Conservation (phyloP, 1,139 yeast genomes). For the Zygoascus sp. region DNA sequence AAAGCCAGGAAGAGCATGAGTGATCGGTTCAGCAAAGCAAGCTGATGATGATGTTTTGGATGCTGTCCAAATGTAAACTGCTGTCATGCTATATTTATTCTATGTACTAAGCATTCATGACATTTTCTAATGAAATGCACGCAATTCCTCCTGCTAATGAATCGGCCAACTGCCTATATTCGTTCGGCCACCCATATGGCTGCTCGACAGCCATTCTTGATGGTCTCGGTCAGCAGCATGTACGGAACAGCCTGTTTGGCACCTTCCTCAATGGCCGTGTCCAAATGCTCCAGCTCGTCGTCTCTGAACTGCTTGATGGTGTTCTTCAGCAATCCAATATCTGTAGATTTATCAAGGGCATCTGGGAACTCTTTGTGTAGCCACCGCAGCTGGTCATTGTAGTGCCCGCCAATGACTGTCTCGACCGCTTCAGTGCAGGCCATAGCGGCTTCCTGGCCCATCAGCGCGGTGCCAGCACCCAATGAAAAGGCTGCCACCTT, state of each 20-base stretch:
- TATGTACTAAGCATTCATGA: too few species aligned
- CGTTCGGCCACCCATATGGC: constrained; percentile 96
- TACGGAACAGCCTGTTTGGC: constrained; percentile 94
- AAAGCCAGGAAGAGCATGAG: constrained; percentile 13
- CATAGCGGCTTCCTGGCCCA: constrained; percentile 97
- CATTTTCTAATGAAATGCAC: too few species aligned
- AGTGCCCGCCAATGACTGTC: constrained; percentile 95
- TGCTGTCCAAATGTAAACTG: too few species aligned
- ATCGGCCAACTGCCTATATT: constrained; percentile 37
- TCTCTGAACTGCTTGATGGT: constrained; percentile 79
- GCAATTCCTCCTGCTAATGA: too few species aligned
- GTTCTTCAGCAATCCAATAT: constrained; percentile 51
- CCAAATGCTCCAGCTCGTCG: constrained; percentile 91
- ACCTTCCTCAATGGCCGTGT: constrained; percentile 88
- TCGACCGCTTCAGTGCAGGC: constrained; percentile 99
- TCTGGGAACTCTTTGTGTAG: constrained; percentile 42
- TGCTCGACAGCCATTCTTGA: constrained; percentile 72
- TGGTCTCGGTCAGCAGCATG: constrained; percentile 77
- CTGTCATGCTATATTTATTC: neutral
- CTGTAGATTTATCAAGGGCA: constrained; percentile 44
- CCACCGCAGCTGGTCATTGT: constrained; percentile 81
- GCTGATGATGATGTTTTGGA: neutral
- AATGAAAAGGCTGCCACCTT: constrained; percentile 81
- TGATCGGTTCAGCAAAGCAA: constrained; percentile 10
- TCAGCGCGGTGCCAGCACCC: constrained; percentile 81